These are phyloP conservation scores for Chamaecyparis obtusa DNA, from an alignment of 75 land plant genomes.

Conservation along the genomic window DNA sequence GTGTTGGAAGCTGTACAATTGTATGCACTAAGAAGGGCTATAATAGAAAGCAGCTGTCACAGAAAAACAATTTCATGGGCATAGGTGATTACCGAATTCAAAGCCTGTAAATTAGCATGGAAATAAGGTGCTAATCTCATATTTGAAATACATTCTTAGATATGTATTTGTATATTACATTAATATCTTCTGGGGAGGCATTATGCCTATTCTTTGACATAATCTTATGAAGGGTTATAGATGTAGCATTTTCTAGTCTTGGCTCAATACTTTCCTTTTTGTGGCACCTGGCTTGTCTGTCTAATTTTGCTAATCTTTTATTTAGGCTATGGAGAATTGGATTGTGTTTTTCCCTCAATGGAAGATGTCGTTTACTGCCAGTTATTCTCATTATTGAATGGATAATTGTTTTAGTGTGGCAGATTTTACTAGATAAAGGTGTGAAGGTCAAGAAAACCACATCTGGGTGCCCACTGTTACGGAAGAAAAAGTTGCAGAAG, in stretches of 20 bases:
- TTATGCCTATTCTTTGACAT: background rate
- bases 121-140: constrained; percentile 19
- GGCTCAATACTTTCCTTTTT: background rate
- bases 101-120: constrained; percentile 36
- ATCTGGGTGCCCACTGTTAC: constrained; percentile 84
- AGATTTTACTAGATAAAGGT: background rate
- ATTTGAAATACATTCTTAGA: no score
- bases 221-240: background rate
- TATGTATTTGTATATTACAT: background rate
- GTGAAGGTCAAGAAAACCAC: constrained; percentile 19
- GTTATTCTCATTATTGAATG: background rate
- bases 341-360: background rate
- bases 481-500: constrained; percentile 54
- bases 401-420: background rate
- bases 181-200: background rate
- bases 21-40: no score
- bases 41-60: no score
- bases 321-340: background rate
- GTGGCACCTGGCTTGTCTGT: background rate
- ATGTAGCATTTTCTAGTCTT: background rate
- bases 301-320: background rate
- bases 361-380: background rate
- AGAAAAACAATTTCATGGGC: no score
- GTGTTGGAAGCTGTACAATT: no score
- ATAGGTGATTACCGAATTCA: no score